Base-by-base conservation (phyloP, 1,139 yeast genomes). In the Pichia sp. region DNA sequence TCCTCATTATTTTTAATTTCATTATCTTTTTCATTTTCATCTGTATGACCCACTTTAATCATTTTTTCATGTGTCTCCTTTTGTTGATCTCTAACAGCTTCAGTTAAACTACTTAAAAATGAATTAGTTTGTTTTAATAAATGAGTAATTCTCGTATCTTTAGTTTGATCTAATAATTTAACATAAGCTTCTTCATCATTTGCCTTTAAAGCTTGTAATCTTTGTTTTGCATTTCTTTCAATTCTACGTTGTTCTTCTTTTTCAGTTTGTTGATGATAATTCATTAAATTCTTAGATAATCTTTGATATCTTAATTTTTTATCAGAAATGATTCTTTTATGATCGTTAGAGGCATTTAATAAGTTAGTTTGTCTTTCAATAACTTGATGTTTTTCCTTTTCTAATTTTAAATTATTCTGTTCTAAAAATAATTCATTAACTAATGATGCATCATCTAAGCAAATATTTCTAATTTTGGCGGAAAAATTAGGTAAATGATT, bases 161-260 rank as follows among this genome's bases (percentile, higher is more conserved):
- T 92, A 22, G 98, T 90, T 67, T 92, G 96, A 62, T 90, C 97
- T 61, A 92, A 78, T 60, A 92, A 75, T 63, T 90, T 90, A 66
- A 92, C 74, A 66, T 92, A 92, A 0, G 98, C 97, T 64, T 92
- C 98, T 64, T 92, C 98, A 69, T 92, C 98, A 66, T 92, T 92
- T 29, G 96, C 85, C 62, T 87, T 85, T 72, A 92, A 80, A 27
- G 97, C 97, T 65, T 87, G 96, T 64, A 92, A 78, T 80, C 98
- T 94, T 64, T 90, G 97, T 64, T 87, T 92, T 35, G 98, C 97
- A 37, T 89, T 90, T 59, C 82, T 80, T 64, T 94, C 98, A 45
- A 86, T 68, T 57, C 90, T 81, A 64, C 80, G 83, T 50, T 84
- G 82, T 63, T 92, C 98, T 56, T 92, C 98, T 61, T 82, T 85